Base-by-base conservation (phyloP, 2,329 filamentous ascomycete genomes). In the Apiospora kogelbergensis region DNA sequence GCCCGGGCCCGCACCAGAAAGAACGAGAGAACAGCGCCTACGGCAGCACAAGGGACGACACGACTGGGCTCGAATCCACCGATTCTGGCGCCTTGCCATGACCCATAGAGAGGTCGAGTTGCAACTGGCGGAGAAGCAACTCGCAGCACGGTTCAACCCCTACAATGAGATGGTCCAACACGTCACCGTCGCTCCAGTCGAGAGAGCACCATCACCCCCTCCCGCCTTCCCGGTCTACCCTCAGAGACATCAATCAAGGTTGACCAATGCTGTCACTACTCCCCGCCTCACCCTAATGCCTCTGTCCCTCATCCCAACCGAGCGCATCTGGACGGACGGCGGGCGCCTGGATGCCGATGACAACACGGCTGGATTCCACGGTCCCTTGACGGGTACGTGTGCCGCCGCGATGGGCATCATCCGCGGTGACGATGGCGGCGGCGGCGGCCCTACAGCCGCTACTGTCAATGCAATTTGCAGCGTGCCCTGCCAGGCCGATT, bases 201-300 rank as follows among this genome's bases (percentile, higher is more conserved):
- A 66, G n/a, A 66, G 65, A 40, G 20, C 26, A 22, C 65, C 65
- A 3, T 66, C 65, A 3, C 65, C 65, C 6, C 65, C 65, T n/a
- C 65, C 65, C 10, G 15, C 42, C 6, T n/a, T 46, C 26, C 1
- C n/a, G 2, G 9, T 15, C 15, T 53, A 66, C 41, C 53, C 53
- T 11, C 17, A 20, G 9, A 22, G 9, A 26, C 17, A 17, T 17
- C 33, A n/a, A 11, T 1, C 30, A 13, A 11, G 33, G 7, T 2
- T 60, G 7, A 26, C 3, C 30, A 15, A 33, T 20, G 13, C 20
- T n/a, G n/a, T n/a, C n/a, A n/a, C n/a, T n/a, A n/a, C n/a, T n/a
- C 20, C n/a, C 30, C 13, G 13, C 40, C 3, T 9, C 37, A 4
- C 13, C 11, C 6, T n/a, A 11, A 13, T 22, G 24, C 24, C 41